Conservation (phyloP, 192 early-diverging fungal species). For the Cladochytrium replicatum region DNA sequence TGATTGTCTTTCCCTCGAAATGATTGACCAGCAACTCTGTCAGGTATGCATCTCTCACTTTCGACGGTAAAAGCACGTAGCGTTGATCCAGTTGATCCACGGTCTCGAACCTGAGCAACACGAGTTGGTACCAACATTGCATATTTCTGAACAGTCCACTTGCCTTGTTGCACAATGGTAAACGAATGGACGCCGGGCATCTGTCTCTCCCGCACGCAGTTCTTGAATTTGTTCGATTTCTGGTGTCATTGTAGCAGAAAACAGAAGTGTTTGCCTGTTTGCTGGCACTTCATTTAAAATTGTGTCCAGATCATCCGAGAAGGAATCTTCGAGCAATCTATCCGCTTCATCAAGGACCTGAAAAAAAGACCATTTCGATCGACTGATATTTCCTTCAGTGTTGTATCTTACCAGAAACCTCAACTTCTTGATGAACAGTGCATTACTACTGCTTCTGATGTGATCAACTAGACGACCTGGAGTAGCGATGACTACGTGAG, state of each 20-base stretch:
- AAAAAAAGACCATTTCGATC: too few species aligned
- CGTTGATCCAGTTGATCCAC: constrained; percentile 79
- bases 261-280: constrained; percentile 85
- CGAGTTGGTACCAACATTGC: too few species aligned
- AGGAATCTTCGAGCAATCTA: constrained; percentile 74
- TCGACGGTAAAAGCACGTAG: constrained; percentile 88
- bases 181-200: constrained; percentile 40
- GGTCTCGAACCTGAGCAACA: constrained; percentile 41
- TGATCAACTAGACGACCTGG: constrained; percentile 93
- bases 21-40: constrained; percentile 66
- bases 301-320: constrained; percentile 66
- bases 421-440: constrained; percentile 60
- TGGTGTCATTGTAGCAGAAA: constrained; percentile 93
- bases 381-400: background rate
- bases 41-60: constrained; percentile 82
- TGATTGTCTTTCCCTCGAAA: constrained; percentile 69
- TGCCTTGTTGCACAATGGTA: constrained; percentile 37
- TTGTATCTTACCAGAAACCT: constrained; percentile 57
- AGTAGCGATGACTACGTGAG: constrained; percentile 90
- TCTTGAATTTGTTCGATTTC: constrained; percentile 70
- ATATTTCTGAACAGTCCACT: too few species aligned
- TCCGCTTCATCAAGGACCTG: constrained; percentile 91
- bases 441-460: constrained; percentile 65
- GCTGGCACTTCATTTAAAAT: constrained; percentile 72
- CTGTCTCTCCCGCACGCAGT: constrained; percentile 5